Conservation (phyloP, 116 monocot genomes). For the Thalassia testudinum region DNA sequence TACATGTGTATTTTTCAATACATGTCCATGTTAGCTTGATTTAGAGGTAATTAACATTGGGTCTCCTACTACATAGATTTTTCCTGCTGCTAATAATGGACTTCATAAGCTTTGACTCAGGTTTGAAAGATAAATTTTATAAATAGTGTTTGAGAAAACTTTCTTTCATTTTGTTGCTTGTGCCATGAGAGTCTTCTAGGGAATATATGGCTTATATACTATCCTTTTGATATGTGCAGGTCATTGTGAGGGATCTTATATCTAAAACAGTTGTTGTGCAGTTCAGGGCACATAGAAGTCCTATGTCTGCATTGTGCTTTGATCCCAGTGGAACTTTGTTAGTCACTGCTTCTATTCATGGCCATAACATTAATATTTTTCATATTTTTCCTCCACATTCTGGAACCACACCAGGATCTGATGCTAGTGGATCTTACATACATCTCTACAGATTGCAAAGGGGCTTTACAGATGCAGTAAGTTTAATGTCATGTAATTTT, state of each 20-base stretch:
- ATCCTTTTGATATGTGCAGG: conserved; percentile 7
- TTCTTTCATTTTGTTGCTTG: too few relatives aligned
- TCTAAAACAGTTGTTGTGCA: conserved; percentile 22
- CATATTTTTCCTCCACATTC: conserved; percentile 36
- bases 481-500: too few relatives aligned
- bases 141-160: too few relatives aligned
- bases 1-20: too few relatives aligned
- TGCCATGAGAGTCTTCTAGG: too few relatives aligned
- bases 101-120: too few relatives aligned
- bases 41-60: too few relatives aligned
- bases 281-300: conserved; percentile 27
- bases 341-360: conserved; percentile 29
- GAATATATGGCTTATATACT: too few relatives aligned
- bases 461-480: conserved; percentile 92
- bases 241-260: conserved; percentile 23
- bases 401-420: conserved; percentile 20
- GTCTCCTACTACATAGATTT: too few relatives aligned
- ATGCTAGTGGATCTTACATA: conserved; percentile 29
- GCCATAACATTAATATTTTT: conserved; percentile 36
- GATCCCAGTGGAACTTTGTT: conserved; percentile 31
- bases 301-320: conserved; percentile 30
- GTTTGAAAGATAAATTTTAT: too few relatives aligned
- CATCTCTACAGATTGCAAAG: conserved; percentile 88
- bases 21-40: too few relatives aligned
- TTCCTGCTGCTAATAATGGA: too few relatives aligned